phyloP scores from a whole-genome alignment of 192 early-diverging fungal genomes.

The Spinellus fusiger region DNA sequence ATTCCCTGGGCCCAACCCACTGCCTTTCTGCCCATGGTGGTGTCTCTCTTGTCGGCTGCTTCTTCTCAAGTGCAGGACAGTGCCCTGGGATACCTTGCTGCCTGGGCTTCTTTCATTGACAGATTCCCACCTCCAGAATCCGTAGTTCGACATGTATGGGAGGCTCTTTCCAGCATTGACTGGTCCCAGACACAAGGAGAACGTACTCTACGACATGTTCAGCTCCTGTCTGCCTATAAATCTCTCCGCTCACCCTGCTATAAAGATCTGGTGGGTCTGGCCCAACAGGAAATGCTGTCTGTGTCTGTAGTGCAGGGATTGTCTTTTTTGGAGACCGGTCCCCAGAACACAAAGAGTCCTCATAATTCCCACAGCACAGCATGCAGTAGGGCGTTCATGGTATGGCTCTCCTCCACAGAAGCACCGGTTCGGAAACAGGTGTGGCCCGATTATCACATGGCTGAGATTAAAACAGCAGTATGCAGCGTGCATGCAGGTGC shows the following conservation, averaged over 20 bases:
- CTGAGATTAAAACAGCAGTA: background rate
- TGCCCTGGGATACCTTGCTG: conserved; percentile 11
- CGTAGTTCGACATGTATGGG: background rate
- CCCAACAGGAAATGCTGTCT: background rate
- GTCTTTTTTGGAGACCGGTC: too few relatives aligned
- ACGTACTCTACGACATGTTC: conserved; percentile 5
- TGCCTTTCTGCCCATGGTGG: conserved; percentile 28
- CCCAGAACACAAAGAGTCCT: too few relatives aligned
- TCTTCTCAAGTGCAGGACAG: background rate
- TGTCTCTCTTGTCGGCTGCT: conserved; percentile 6
- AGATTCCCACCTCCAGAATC: conserved; percentile 2
- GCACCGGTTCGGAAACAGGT: conserved; percentile 8
- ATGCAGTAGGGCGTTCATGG: conserved; percentile 17
- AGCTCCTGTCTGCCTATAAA: conserved; percentile 7
- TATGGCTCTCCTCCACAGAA: background rate
- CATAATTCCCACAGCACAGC: background rate
- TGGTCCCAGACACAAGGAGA: background rate
- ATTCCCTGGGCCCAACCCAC: conserved; percentile 43
- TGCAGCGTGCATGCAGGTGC: conserved; percentile 1
- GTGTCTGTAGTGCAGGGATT: too few relatives aligned
- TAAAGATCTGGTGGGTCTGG: background rate
- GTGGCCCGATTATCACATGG: background rate
- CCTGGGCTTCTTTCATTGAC: conserved; percentile 11
- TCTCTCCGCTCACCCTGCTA: background rate
- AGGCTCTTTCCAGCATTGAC: background rate